Evolutionary conservation across 2,329 filamentous ascomycete genomes (phyloP).

Genomic region (Nigrospora sphaerica): DNA sequence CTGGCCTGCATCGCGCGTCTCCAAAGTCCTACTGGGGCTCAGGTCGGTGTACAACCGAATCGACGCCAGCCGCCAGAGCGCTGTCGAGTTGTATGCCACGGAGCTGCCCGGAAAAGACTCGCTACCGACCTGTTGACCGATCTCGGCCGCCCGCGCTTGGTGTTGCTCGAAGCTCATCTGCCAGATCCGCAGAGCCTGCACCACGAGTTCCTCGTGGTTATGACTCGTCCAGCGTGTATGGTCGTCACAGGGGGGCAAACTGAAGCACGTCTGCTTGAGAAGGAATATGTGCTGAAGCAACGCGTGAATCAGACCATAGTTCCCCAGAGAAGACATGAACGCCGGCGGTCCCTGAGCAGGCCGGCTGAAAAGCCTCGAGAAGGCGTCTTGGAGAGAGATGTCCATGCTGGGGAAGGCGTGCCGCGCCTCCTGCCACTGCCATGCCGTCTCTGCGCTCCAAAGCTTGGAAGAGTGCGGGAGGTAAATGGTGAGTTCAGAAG

Average conservation of each 20-base stretch:
- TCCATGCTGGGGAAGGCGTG: constrained; percentile 43
- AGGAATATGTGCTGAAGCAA: constrained; percentile 67
- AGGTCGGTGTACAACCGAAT: constrained; percentile 62
- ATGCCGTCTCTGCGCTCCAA: constrained; percentile 49
- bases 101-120: constrained; percentile 50
- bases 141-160: constrained; percentile 42
- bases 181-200: constrained; percentile 50
- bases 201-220: constrained; percentile 50
- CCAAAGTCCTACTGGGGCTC: constrained; percentile 53
- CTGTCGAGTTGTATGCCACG: constrained; percentile 60
- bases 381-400: constrained; percentile 49
- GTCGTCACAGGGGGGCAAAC: constrained; percentile 39
- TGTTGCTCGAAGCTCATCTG: constrained; percentile 51
- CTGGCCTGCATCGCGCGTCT: constrained; percentile 54
- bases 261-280: constrained; percentile 55
- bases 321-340: constrained; percentile 54
- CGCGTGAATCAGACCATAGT: constrained; percentile 66
- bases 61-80: constrained; percentile 52
- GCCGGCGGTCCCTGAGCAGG: constrained; percentile 38
- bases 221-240: constrained; percentile 41
- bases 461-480: constrained; percentile 48
- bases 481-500: constrained; percentile 48
- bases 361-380: constrained; percentile 47
- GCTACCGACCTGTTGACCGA: constrained; percentile 34
- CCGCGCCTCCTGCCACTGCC: constrained; percentile 54